phyloP scores from a whole-genome alignment of 2,329 filamentous ascomycete genomes.

The Diaporthe citriasiana region DNA sequence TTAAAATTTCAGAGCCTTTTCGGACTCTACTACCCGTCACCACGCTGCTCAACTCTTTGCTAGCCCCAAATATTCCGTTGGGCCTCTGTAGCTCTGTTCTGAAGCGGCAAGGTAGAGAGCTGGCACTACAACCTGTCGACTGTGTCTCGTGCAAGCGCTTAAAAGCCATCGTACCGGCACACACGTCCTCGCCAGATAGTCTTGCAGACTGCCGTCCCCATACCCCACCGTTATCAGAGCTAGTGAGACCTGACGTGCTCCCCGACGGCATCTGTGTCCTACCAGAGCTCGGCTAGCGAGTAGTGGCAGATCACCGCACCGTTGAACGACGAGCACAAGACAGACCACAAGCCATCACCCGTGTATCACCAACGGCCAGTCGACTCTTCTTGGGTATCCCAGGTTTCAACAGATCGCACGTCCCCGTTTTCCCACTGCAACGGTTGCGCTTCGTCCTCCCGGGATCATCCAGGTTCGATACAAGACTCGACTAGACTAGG shows the following conservation, averaged over 20 bases:
- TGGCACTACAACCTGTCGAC: slow-evolving; percentile 28
- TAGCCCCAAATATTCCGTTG: slow-evolving; percentile 8
- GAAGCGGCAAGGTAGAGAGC: slow-evolving; percentile 26
- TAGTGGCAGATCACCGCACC: slow-evolving; percentile 44
- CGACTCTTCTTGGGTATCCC: slow-evolving; percentile 31
- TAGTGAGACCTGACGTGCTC: slow-evolving; percentile 53
- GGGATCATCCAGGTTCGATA: slow-evolving; percentile 42
- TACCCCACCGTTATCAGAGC: slow-evolving; percentile 45
- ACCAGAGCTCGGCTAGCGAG: slow-evolving; percentile 56
- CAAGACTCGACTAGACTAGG: slow-evolving; percentile 29
- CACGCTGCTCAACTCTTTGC: slow-evolving; percentile 8
- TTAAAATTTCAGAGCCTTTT: background rate
- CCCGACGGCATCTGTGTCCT: slow-evolving; percentile 56
- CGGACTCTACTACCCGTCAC: background rate
- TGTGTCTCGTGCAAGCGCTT: slow-evolving; percentile 14
- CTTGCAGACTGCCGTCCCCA: slow-evolving; percentile 37
- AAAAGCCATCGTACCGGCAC: slow-evolving; percentile 16
- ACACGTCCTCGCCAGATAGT: slow-evolving; percentile 30
- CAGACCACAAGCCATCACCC: slow-evolving; percentile 41
- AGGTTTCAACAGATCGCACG: slow-evolving; percentile 44
- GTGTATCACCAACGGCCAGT: slow-evolving; percentile 48
- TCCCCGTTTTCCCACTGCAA: slow-evolving; percentile 49
- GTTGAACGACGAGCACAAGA: slow-evolving; percentile 46
- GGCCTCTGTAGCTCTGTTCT: slow-evolving; percentile 25
- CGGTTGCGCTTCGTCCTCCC: slow-evolving; percentile 44